Conservation (phyloP, 2,329 filamentous ascomycete species). For the Cordyceps fumosorosea region DNA sequence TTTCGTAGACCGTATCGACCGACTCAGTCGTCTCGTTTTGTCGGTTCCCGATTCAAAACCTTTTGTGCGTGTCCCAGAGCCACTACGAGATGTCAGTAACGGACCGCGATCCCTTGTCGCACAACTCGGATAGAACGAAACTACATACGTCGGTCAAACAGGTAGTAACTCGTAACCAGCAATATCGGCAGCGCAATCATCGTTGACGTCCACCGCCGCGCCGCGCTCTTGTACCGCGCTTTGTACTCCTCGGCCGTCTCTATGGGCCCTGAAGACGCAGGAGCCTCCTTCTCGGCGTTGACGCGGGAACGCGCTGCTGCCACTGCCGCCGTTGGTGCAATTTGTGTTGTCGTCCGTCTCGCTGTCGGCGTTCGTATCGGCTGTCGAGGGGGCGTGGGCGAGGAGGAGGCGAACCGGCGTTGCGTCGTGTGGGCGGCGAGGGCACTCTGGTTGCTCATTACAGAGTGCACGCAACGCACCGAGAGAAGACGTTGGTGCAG, state of each 20-base stretch:
- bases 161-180: slow-evolving; percentile 47
- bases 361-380: not conserved
- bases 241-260: slow-evolving; percentile 30
- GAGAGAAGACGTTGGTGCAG: not conserved
- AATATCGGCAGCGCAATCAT: slow-evolving; percentile 50
- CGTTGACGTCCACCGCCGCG: slow-evolving; percentile 37
- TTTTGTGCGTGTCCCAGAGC: slow-evolving; percentile 26
- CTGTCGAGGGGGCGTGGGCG: not conserved
- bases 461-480: not conserved
- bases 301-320: slow-evolving; percentile 18
- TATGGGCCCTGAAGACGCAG: slow-evolving; percentile 4
- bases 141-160: slow-evolving; percentile 44
- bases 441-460: not conserved
- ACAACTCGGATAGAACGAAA: not conserved
- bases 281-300: slow-evolving; percentile 17
- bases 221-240: slow-evolving; percentile 36
- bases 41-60: slow-evolving; percentile 14
- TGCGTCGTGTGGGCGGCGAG: not conserved
- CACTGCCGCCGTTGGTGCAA: slow-evolving; percentile 15
- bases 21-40: not conserved
- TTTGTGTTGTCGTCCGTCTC: not conserved
- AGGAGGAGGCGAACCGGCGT: not conserved
- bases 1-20: not conserved
- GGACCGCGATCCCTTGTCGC: no score
- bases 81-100: slow-evolving; percentile 18